Percentiles rank a stretch among this genome's conserved stretches.
Evolutionary conservation across 495 filamentous ascomycete genomes (phyloP).

Genomic region (Aspergillus olivimuriae): DNA sequence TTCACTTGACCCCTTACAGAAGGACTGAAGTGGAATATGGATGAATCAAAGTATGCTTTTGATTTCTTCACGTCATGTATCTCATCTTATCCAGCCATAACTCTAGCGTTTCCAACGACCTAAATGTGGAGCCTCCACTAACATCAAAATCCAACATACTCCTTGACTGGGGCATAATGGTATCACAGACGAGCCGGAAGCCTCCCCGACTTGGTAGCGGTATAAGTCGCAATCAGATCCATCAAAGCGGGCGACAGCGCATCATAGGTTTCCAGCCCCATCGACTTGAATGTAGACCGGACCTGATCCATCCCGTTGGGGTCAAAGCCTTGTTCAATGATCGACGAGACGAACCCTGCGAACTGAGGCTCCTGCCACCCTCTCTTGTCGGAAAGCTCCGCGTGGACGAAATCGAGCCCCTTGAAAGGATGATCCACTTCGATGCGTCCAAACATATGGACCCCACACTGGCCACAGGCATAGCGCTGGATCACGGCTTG

Average conservation of each 20-base stretch:
- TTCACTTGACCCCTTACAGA: no score
- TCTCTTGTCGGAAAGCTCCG: conserved; percentile 45
- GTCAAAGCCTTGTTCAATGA: conserved; percentile 56
- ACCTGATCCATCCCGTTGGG: conserved; percentile 46
- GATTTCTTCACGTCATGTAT: no score
- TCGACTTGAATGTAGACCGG: conserved; percentile 35
- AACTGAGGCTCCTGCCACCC: conserved; percentile 62
- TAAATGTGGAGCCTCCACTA: no score
- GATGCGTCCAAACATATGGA: conserved; percentile 54
- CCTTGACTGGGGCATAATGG: no score
- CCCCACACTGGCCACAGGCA: conserved; percentile 50
- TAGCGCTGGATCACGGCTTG: conserved; percentile 49
- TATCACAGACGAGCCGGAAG: conserved; percentile 4
- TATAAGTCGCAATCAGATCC: conserved; percentile 52
- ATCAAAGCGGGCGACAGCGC: conserved; percentile 48
- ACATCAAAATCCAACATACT: no score
- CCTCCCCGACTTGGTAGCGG: conserved; percentile 36
- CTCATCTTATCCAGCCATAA: no score
- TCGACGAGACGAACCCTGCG: conserved; percentile 52
- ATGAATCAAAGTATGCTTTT: no score
- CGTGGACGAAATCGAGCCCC: conserved; percentile 57
- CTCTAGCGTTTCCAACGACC: no score
- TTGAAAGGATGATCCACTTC: conserved; percentile 55
- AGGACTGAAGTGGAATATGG: no score
- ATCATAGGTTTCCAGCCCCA: conserved; percentile 52